phyloP scores from a whole-genome alignment of 371 early-diverging fungal species.

The Mucor circinelloides region DNA sequence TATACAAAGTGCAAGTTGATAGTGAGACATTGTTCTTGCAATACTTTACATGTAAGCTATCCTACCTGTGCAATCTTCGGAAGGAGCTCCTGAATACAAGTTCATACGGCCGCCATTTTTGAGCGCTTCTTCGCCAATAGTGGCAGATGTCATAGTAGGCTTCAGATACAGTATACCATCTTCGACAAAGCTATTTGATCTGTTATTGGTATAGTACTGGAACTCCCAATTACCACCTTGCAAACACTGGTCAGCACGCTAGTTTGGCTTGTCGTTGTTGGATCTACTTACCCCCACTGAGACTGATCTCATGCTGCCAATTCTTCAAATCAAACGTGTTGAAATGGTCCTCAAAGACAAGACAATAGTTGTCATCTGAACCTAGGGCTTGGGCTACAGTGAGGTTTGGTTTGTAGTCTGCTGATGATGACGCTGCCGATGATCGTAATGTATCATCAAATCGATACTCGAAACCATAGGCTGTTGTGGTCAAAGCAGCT shows the following conservation, averaged over 20 bases:
- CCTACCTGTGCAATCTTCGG: conserved; percentile 42
- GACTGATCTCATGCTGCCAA: conserved; percentile 62
- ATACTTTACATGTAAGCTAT: background rate
- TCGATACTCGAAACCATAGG: background rate
- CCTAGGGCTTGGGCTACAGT: background rate
- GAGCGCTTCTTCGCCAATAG: conserved; percentile 36
- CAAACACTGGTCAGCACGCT: background rate
- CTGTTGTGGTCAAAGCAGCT: background rate
- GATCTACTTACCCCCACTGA: conserved; percentile 47
- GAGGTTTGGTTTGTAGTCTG: background rate
- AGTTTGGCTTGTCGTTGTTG: background rate
- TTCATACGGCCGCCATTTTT: conserved; percentile 40
- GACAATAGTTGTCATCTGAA: conserved; percentile 32
- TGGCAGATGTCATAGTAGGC: conserved; percentile 61
- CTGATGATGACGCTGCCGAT: background rate
- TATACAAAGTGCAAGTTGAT: background rate
- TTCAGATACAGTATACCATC: conserved; percentile 67
- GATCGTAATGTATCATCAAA: background rate
- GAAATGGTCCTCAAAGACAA: conserved; percentile 67
- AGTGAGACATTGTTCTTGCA: background rate
- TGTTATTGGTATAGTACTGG: conserved; percentile 62
- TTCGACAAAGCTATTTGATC: conserved; percentile 66
- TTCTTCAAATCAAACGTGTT: conserved; percentile 56
- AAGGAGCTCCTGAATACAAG: conserved; percentile 40
- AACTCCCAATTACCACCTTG: conserved; percentile 60